Evolutionary conservation across 257 asterid species (phyloP).

Genomic region (Solanum sejunctum): DNA sequence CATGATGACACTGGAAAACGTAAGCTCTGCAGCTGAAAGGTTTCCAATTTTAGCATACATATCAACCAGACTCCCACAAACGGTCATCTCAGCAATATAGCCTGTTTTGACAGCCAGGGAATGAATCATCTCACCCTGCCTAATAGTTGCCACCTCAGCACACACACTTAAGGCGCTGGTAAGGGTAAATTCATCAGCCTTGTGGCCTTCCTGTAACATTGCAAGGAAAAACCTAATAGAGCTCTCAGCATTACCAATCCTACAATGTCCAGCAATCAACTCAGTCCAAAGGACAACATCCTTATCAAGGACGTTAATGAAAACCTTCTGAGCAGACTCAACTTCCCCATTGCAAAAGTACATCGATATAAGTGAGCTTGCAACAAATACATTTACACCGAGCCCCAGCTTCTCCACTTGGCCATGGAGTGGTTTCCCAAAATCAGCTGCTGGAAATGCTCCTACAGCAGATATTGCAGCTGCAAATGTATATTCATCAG

Average conservation of each 20-base stretch:
- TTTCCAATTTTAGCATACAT: slow-evolving; percentile 83
- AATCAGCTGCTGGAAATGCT: slow-evolving; percentile 29
- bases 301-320: slow-evolving; percentile 26
- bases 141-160: slow-evolving; percentile 60
- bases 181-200: slow-evolving; percentile 43
- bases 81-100: slow-evolving; percentile 34
- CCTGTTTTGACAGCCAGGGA: slow-evolving; percentile 51
- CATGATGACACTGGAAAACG: slow-evolving; percentile 17
- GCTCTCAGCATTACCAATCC: slow-evolving; percentile 47
- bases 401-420: slow-evolving; percentile 56
- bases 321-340: slow-evolving; percentile 38
- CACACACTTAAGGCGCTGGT: slow-evolving; percentile 65
- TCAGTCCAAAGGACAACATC: slow-evolving; percentile 85
- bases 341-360: slow-evolving; percentile 48
- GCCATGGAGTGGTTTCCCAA: slow-evolving; percentile 73
- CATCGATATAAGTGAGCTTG: slow-evolving; percentile 57
- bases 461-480: slow-evolving; percentile 41
- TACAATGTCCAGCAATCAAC: slow-evolving; percentile 72
- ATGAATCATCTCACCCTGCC: slow-evolving; percentile 75
- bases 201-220: slow-evolving; percentile 27
- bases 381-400: slow-evolving; percentile 21
- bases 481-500: slow-evolving; percentile 72
- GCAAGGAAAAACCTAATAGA: slow-evolving; percentile 39
- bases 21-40: slow-evolving; percentile 34
- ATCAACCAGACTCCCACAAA: slow-evolving; percentile 56